Percentiles rank a stretch among this genome's conserved stretches.
These are phyloP conservation scores for Ustilago cynodontis DNA, from an alignment of 1,284 basidiomycete genomes.

Conservation along the genomic window DNA sequence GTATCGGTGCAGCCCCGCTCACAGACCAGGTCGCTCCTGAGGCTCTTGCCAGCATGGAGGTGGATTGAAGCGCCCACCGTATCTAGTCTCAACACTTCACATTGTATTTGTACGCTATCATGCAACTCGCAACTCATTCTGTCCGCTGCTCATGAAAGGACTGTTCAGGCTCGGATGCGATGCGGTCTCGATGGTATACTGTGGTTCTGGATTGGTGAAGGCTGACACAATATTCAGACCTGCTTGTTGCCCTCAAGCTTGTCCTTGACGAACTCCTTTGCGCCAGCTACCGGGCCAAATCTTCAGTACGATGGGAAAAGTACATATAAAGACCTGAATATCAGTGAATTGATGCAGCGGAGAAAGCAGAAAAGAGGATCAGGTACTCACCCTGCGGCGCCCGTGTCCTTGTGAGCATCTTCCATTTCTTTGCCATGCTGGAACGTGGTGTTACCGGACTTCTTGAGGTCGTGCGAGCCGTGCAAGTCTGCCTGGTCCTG, in stretches of 20 bases:
- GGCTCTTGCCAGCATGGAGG: slow-evolving; percentile 30
- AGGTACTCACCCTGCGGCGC: slow-evolving; percentile 27
- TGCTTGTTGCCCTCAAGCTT: slow-evolving; percentile 18
- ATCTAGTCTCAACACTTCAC: background rate
- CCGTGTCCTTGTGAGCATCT: slow-evolving; percentile 32
- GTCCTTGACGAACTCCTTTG: slow-evolving; percentile 43
- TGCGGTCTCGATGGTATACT: background rate
- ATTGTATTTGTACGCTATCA: slow-evolving; percentile 3
- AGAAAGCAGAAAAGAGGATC: too few species aligned
- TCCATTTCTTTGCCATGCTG: slow-evolving; percentile 39
- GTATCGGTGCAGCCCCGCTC: slow-evolving; percentile 45
- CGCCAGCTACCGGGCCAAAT: slow-evolving; percentile 24
- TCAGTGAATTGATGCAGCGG: background rate
- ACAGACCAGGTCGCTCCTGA: background rate
- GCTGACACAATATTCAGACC: background rate
- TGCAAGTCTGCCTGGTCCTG: slow-evolving; percentile 27
- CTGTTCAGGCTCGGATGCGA: background rate
- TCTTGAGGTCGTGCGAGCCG: slow-evolving; percentile 20
- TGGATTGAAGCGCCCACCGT: slow-evolving; percentile 11
- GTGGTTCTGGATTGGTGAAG: background rate
- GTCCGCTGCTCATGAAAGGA: background rate
- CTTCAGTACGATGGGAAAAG: slow-evolving; percentile 2
- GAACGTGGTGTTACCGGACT: slow-evolving; percentile 26
- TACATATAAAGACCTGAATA: background rate
- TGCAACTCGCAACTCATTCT: background rate